Conservation (phyloP, 2,329 filamentous ascomycete species). For the Chaetomium sp. region DNA sequence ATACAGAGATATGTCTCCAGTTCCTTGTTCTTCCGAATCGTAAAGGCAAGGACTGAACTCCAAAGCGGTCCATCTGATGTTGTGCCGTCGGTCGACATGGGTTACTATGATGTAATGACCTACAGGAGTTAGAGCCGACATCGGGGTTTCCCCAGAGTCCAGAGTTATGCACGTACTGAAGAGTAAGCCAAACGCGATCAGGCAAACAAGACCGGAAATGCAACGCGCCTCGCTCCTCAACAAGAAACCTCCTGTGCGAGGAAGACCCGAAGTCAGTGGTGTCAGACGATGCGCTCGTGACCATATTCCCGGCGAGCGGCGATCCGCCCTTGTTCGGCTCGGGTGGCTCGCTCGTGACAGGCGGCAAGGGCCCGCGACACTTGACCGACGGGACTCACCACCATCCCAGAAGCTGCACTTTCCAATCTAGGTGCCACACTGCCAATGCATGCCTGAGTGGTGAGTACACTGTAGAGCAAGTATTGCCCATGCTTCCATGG, state of each 20-base stretch:
- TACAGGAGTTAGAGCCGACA: background rate
- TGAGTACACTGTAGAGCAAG: background rate
- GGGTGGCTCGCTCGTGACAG: background rate
- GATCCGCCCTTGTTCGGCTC: background rate
- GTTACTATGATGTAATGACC: background rate
- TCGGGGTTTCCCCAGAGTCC: background rate
- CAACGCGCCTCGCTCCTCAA: background rate
- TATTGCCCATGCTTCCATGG: background rate
- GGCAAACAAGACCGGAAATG: background rate
- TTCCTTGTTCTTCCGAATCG: background rate
- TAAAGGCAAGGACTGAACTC: background rate
- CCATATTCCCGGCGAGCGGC: background rate
- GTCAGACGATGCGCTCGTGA: background rate
- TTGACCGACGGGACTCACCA: background rate
- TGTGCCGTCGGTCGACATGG: background rate
- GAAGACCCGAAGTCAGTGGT: background rate
- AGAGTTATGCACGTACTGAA: background rate
- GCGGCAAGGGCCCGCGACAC: background rate
- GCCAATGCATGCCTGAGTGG: too few relatives aligned
- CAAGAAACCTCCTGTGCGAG: background rate
- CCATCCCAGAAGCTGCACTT: background rate
- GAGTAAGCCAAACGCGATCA: background rate
- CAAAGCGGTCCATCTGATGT: background rate
- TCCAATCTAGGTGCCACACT: background rate
- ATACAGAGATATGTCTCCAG: background rate